Base-by-base conservation (phyloP, 2,329 filamentous ascomycete genomes). In the Ploettnerulaceae sp. region DNA sequence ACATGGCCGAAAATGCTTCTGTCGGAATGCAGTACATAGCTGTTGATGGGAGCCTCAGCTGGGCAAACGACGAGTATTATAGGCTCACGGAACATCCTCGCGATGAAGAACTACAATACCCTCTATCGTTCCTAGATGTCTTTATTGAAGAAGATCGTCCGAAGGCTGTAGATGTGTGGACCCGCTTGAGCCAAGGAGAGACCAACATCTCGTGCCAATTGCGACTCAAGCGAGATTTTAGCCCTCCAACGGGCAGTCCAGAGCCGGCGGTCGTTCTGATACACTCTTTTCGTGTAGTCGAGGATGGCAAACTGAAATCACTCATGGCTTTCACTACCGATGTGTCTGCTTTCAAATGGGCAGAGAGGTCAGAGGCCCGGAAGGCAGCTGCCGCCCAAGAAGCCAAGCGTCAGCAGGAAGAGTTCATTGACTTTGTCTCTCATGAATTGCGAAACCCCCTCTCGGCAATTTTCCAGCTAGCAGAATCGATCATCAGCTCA, bases 381-480 rank as follows among this genome's bases (percentile, higher is more conserved):
- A 61, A 73, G 74, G 58, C 60, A 4, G 39, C 45, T 42, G 74
- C 80, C 47, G 77, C 77, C 1, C 71, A 79, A 21, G 75, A 78
- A 58, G 76, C 76, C 17, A 79, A 77, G 58, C 69, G 82, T 3
- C 83, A 86, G 60, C 86, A 91, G 61, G 85, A 90, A 57, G 85
- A 86, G 54, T 90, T 89, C 57, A 87, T 90, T 59, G 86, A 89
- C 64, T 86, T 87, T 67, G 76, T 76, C 1, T 79, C 77, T 12
- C 82, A 86, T 59, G 82, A 86, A 60, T 81, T 86, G 74, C 74
- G 83, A 21, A 89, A 89, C 54, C 84, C 84, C 0, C 69, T 89
- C 24, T 82, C 77, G 37, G 84, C 84, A 1, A 88, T 88, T n/a
- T 68, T 89, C 21, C 84, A 88, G 61, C 86, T 83, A 59, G 82